These are phyloP conservation scores for Candida vaughaniae DNA, from an alignment of 805 yeast genomes.

Conservation along the genomic window DNA sequence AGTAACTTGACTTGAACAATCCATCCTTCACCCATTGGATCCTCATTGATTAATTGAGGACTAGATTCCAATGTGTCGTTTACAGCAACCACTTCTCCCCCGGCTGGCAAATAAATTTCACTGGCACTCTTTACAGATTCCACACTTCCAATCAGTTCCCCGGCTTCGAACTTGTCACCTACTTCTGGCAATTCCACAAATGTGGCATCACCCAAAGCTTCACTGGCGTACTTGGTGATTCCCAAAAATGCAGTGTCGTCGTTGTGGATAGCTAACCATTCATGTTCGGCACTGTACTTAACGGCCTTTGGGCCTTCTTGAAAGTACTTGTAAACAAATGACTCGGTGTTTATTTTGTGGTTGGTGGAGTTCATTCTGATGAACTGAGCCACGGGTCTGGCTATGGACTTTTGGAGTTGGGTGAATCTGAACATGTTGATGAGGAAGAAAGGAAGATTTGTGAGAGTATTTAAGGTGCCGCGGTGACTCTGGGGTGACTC, in stretches of 20 bases:
- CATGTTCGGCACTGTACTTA: constrained; percentile 86
- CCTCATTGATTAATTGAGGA: constrained; percentile 80
- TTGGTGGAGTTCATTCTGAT: constrained; percentile 27
- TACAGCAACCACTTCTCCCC: constrained; percentile 71
- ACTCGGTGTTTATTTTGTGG: constrained; percentile 37
- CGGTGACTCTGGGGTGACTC: too few species aligned
- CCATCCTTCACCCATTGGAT: constrained; percentile 96
- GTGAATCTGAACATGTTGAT: constrained; percentile 8
- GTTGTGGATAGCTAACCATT: constrained; percentile 85
- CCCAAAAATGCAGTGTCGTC: constrained; percentile 87
- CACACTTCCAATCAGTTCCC: constrained; percentile 88
- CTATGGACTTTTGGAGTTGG: constrained; percentile 2
- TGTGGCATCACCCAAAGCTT: constrained; percentile 96
- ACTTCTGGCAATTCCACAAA: constrained; percentile 85
- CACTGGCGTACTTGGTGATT: constrained; percentile 91
- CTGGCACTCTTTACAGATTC: constrained; percentile 94
- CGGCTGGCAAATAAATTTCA: constrained; percentile 87
- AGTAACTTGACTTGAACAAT: constrained; percentile 70
- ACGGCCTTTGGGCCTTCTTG: constrained; percentile 46
- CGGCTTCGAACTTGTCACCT: constrained; percentile 58
- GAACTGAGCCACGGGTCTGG: constrained; percentile 8
- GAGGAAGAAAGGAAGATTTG: too few species aligned
- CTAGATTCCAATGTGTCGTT: constrained; percentile 63
- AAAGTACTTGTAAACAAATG: constrained; percentile 39
- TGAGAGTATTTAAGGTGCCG: too few species aligned